phyloP scores from a whole-genome alignment of 2,329 filamentous ascomycete genomes.

The Ophiocordyceps camponoti-saundersi region DNA sequence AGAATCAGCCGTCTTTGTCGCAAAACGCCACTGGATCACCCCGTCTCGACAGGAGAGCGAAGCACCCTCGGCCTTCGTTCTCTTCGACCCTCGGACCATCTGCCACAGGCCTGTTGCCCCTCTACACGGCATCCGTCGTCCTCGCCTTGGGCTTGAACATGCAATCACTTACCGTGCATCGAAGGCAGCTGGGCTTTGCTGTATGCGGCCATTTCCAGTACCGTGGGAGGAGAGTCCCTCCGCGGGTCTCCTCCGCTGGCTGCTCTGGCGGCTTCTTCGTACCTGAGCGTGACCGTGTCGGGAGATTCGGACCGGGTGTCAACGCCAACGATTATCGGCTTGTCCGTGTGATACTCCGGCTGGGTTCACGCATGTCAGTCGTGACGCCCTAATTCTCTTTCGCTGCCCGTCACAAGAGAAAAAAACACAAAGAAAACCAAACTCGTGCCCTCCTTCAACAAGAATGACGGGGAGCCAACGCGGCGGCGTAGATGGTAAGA shows the following conservation, averaged over 20 bases:
- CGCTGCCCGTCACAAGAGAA: slow-evolving; percentile 6
- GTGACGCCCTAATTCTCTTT: background rate
- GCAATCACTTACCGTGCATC: slow-evolving; percentile 58
- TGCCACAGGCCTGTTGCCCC: background rate
- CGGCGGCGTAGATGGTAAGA: slow-evolving; percentile 1
- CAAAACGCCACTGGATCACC: background rate
- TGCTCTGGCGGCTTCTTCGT: slow-evolving; percentile 37
- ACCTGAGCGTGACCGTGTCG: slow-evolving; percentile 36
- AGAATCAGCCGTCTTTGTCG: background rate
- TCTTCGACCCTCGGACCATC: background rate
- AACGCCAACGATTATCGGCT: slow-evolving; percentile 35
- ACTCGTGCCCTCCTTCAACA: background rate
- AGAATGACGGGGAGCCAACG: background rate
- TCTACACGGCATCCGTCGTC: background rate
- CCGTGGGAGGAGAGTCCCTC: slow-evolving; percentile 35
- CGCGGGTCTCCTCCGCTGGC: slow-evolving; percentile 34
- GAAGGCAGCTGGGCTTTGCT: slow-evolving; percentile 65
- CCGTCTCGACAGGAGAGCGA: background rate
- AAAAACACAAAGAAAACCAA: no score
- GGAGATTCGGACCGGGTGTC: slow-evolving; percentile 41
- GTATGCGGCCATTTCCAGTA: slow-evolving; percentile 30
- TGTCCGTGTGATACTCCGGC: slow-evolving; percentile 35
- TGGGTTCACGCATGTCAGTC: slow-evolving; percentile 14
- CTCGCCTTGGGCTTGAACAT: no score
- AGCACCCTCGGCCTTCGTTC: no score